Evolutionary conservation across 768 basidiomycete genomes (phyloP), one percentile per base, ranked within the genome.

Genomic region (Lentinula aciculospora): DNA sequence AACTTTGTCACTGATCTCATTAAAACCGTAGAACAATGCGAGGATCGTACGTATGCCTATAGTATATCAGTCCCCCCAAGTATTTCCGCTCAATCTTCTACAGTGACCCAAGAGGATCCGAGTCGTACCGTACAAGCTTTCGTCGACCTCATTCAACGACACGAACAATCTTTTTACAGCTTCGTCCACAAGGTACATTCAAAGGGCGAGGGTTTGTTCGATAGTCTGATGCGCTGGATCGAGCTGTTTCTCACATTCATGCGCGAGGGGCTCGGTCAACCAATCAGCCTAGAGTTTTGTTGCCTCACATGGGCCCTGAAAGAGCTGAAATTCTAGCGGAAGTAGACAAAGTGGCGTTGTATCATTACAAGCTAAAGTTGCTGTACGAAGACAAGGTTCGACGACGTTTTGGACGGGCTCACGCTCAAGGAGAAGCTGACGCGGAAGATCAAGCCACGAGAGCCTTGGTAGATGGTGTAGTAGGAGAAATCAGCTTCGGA

Each of bases 141-240:
- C 67, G 93, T 98, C 62, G 85, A 93, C 67, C 85, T 99, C 23
- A 88, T 99, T 31, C 83, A 89, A 65, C 84, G 97, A 13, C 97
- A 99, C 70, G 94, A 98, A 65, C 92, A 95, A 66, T 74, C 93
- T 0, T 98, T 98, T 75, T 99, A 99, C 76, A 79, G 80, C 58
- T 99, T 99, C 68, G 95, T 99, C 27, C 94, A 99, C 81, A 97
- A 96, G 64, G 97, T 99, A 1, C 97, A 99, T 67, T 88, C 93
- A 45, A 98, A 98, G 68, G 97, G 97, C 34, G 89, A 94, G 66
- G 89, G 87, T 21, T 80, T 99, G 12, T 99, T 99, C 69, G 89
- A 94, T 66, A 84, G 81, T 65, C 84, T 99, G 58, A 98, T 98
- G 94, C 82, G 79, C 37, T 99, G 97, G 97, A 89, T 97, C 69